Evolutionary conservation across 1,284 basidiomycete genomes (phyloP).

Genomic region (Leucocoprinus gongylophorus): DNA sequence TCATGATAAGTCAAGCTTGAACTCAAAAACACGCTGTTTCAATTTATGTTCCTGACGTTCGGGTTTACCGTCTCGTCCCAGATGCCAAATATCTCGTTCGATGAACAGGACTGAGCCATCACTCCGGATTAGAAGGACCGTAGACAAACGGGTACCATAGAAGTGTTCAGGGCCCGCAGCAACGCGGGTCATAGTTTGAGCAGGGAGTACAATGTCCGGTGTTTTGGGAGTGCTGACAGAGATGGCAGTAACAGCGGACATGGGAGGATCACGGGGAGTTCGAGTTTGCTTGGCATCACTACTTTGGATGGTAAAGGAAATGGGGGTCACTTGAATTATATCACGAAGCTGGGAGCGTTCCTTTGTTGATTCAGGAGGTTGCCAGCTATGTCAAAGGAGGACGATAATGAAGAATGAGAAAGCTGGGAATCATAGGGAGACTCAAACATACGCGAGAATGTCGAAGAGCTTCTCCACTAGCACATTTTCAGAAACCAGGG

Average conservation of each 20-base stretch:
- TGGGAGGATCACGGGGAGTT: conserved; percentile 13
- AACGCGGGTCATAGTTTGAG: not conserved
- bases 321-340: conserved; percentile 54
- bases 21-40: conserved; percentile 8
- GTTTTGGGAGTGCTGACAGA: conserved; percentile 11
- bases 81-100: conserved; percentile 64
- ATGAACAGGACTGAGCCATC: conserved; percentile 57
- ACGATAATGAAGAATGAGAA: conserved; percentile 41
- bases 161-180: conserved; percentile 1
- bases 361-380: conserved; percentile 37
- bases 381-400: conserved; percentile 35
- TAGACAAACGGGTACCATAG: conserved; percentile 71
- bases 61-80: conserved; percentile 31
- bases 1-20: conserved; percentile 7
- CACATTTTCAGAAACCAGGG: not conserved
- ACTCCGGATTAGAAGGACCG: conserved; percentile 57
- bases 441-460: conserved; percentile 11
- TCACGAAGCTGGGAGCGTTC: conserved; percentile 48
- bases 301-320: conserved; percentile 24
- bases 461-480: conserved; percentile 4
- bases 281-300: not conserved
- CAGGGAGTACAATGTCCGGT: not conserved
- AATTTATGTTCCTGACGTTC: not conserved
- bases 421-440: not conserved
- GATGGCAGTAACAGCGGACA: not conserved